Conservation (phyloP, 2,329 filamentous ascomycete genomes). For the Drechslerella coelobrocha region DNA sequence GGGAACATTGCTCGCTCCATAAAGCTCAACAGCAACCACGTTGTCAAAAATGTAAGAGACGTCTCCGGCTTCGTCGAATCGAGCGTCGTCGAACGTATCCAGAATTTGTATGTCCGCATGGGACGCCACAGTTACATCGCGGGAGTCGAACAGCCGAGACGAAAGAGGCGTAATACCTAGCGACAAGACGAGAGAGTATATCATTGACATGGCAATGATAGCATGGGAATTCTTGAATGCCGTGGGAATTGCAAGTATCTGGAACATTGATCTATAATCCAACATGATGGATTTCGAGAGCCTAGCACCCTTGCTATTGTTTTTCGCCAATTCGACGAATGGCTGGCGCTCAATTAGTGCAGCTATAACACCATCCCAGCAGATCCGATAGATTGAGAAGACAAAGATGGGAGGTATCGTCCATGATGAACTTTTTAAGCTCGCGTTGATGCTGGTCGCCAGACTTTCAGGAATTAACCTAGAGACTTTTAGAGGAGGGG, state of each 20-base stretch:
- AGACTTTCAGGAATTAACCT: not conserved
- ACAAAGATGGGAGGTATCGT: slow-evolving; percentile 14
- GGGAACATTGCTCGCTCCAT: slow-evolving; percentile 1
- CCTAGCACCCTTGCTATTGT: slow-evolving; percentile 7
- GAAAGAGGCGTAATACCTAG: slow-evolving; percentile 9
- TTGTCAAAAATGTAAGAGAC: slow-evolving; percentile 10
- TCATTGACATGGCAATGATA: slow-evolving; percentile 14
- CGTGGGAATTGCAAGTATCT: slow-evolving; percentile 10
- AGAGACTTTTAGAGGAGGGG: not conserved
- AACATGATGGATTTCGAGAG: slow-evolving; percentile 17
- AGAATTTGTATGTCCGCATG: not conserved
- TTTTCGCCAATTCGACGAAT: slow-evolving; percentile 16
- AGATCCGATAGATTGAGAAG: slow-evolving; percentile 9
- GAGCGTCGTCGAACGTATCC: slow-evolving; percentile 3
- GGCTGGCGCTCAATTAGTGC: slow-evolving; percentile 14
- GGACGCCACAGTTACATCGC: not conserved
- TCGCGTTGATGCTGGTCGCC: not conserved
- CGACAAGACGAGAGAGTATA: slow-evolving; percentile 12
- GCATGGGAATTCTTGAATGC: slow-evolving; percentile 11
- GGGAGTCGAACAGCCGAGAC: slow-evolving; percentile 10
- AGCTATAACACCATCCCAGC: slow-evolving; percentile 8
- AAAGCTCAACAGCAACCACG: not conserved
- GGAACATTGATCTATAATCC: slow-evolving; percentile 17
- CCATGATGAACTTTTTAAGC: slow-evolving; percentile 7
- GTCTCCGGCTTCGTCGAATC: slow-evolving; percentile 3